A percentile compares a stretch with the other conserved stretches of the same genome.
These are phyloP conservation scores for Tolypocladium nubicola DNA, from an alignment of 2,329 filamentous ascomycete species.

Conservation along the genomic window DNA sequence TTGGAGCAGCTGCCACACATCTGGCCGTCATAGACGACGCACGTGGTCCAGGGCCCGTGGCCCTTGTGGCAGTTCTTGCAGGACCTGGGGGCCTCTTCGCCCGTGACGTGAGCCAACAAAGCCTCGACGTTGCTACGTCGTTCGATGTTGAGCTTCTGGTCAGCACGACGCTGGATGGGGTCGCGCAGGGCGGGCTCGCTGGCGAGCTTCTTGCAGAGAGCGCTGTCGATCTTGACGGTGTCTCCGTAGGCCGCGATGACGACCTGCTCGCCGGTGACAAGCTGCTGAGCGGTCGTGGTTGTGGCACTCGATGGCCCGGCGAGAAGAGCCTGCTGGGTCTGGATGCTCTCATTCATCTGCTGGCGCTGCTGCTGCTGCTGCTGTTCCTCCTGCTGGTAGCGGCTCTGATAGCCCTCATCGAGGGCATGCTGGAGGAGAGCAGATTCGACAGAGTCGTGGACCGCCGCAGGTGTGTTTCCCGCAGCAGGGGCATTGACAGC, in stretches of 20 bases:
- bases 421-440: background rate
- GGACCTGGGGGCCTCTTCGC: constrained; percentile 32
- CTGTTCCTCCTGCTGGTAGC: background rate
- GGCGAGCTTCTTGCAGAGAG: constrained; percentile 43
- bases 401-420: background rate
- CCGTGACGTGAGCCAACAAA: constrained; percentile 45
- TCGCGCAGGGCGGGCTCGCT: constrained; percentile 36
- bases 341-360: background rate
- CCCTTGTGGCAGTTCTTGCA: constrained; percentile 53
- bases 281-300: background rate
- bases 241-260: constrained; percentile 36
- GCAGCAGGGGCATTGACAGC: background rate
- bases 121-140: constrained; percentile 51
- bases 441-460: background rate
- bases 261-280: constrained; percentile 33
- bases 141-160: constrained; percentile 44
- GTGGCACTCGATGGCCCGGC: background rate
- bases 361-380: background rate
- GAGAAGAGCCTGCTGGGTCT: background rate
- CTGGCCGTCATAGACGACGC: constrained; percentile 48
- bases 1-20: constrained; percentile 54
- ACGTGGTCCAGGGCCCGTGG: constrained; percentile 47
- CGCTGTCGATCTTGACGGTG: constrained; percentile 38
- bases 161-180: constrained; percentile 41
- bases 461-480: background rate